A percentile compares a stretch with the other conserved stretches of the same genome.
These are phyloP conservation scores for Hyphodiscus hymeniophilus DNA, from an alignment of 495 filamentous ascomycete genomes.

Conservation along the genomic window DNA sequence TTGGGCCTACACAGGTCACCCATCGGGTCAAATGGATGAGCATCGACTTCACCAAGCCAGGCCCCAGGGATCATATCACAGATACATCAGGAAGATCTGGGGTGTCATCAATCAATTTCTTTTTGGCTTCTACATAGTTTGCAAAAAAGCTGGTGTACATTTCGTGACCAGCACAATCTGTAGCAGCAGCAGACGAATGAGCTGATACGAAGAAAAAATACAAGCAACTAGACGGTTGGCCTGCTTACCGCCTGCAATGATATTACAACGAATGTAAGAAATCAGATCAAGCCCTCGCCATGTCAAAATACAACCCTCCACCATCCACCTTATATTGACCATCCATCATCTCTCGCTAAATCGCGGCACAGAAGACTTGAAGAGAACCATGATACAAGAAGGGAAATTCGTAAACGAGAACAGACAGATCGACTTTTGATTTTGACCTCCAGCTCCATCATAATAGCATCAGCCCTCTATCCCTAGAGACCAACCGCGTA, in stretches of 20 bases:
- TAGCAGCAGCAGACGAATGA: slow-evolving; percentile 15
- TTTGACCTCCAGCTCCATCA: slow-evolving; percentile 15
- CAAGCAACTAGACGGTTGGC: slow-evolving; percentile 28
- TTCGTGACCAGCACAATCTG: slow-evolving; percentile 31
- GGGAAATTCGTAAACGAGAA: slow-evolving; percentile 6
- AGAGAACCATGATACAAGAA: slow-evolving; percentile 20
- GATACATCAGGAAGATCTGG: too few species aligned
- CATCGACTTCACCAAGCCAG: too few species aligned
- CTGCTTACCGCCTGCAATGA: slow-evolving; percentile 29
- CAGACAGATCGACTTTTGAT: slow-evolving; percentile 22
- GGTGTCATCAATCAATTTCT: too few species aligned
- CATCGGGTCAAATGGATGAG: too few species aligned
- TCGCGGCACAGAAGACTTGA: slow-evolving; percentile 15
- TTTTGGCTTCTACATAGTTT: slow-evolving; percentile 11
- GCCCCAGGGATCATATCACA: too few species aligned
- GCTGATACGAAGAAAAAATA: slow-evolving; percentile 16
- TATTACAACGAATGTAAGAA: slow-evolving; percentile 51
- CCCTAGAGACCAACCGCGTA: slow-evolving; percentile 13
- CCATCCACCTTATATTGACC: slow-evolving; percentile 6
- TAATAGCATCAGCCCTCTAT: slow-evolving; percentile 16
- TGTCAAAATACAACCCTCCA: slow-evolving; percentile 17
- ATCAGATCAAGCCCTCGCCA: slow-evolving; percentile 14
- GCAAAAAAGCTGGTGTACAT: slow-evolving; percentile 21
- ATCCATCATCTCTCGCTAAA: slow-evolving; percentile 26
- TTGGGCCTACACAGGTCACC: too few species aligned